Evolutionary conservation across 257 asterid species (phyloP).

Genomic region (Capsicum chinense): DNA sequence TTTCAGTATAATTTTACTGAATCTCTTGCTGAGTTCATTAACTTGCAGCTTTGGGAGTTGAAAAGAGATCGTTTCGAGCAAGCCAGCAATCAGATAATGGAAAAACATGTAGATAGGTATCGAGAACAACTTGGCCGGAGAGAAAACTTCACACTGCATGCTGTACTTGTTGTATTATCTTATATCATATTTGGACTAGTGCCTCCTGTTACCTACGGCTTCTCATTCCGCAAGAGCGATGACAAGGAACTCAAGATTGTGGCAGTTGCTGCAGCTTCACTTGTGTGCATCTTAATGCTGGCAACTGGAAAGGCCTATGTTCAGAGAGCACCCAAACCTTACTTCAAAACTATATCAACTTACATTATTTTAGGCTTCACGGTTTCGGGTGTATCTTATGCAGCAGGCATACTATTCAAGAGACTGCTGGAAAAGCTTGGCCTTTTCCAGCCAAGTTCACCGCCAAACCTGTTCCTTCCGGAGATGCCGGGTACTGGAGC

Average conservation of each 20-base stretch:
- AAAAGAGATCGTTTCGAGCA: slow-evolving; percentile 46
- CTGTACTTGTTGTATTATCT: slow-evolving; percentile 53
- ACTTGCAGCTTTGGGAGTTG: slow-evolving; percentile 77
- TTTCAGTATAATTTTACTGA: background rate
- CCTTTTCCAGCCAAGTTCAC: slow-evolving; percentile 52
- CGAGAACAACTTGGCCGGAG: slow-evolving; percentile 67
- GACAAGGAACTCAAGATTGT: slow-evolving; percentile 74
- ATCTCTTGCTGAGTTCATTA: background rate
- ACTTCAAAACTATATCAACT: slow-evolving; percentile 51
- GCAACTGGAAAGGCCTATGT: slow-evolving; percentile 55
- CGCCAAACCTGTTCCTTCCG: slow-evolving; percentile 34
- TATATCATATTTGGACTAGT: slow-evolving; percentile 69
- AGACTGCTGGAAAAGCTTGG: slow-evolving; percentile 64
- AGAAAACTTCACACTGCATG: slow-evolving; percentile 66
- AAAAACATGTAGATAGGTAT: slow-evolving; percentile 56
- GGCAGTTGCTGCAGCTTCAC: slow-evolving; percentile 61
- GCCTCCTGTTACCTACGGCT: slow-evolving; percentile 63
- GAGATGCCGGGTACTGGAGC: slow-evolving; percentile 33
- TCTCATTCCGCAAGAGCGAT: slow-evolving; percentile 65
- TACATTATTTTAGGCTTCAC: slow-evolving; percentile 57
- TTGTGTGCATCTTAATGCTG: slow-evolving; percentile 55
- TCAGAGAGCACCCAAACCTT: slow-evolving; percentile 60
- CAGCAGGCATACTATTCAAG: slow-evolving; percentile 57
- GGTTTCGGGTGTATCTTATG: slow-evolving; percentile 68
- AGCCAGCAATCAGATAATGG: slow-evolving; percentile 41